Conservation (phyloP, 2,329 filamentous ascomycete genomes). For the Trichoderma koningiopsis region DNA sequence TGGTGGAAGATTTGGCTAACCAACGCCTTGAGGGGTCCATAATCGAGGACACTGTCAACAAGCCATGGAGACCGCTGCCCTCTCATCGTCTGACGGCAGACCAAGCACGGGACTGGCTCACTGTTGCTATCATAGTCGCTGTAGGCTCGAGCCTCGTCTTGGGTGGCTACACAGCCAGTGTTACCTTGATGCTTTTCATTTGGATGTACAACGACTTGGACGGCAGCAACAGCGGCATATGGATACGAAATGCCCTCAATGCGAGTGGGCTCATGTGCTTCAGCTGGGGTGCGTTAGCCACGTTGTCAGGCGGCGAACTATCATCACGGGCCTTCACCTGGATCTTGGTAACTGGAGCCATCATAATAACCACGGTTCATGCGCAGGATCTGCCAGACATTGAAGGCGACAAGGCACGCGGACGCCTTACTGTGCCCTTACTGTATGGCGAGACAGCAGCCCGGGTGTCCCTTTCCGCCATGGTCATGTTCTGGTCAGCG, state of each 20-base stretch:
- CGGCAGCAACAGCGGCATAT: constrained; percentile 30
- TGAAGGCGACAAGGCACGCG: constrained; percentile 35
- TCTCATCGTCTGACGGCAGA: constrained; percentile 31
- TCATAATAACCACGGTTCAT: constrained; percentile 36
- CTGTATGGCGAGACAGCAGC: constrained; percentile 32
- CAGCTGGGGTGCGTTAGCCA: constrained; percentile 33
- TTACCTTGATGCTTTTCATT: constrained; percentile 32
- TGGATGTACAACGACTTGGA: constrained; percentile 40
- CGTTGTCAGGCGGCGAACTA: constrained; percentile 27
- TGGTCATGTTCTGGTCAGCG: constrained; percentile 29
- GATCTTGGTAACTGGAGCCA: constrained; percentile 30
- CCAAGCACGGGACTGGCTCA: constrained; percentile 33
- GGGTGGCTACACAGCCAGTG: constrained; percentile 29
- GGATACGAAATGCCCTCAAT: constrained; percentile 35
- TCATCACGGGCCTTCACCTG: constrained; percentile 29
- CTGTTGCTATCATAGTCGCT: constrained; percentile 31
- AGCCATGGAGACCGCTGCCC: constrained; percentile 39
- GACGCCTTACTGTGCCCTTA: constrained; percentile 34
- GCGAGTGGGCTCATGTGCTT: constrained; percentile 36
- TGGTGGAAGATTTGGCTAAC: constrained; percentile 36
- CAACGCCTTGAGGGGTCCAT: constrained; percentile 32
- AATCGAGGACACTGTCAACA: constrained; percentile 36
- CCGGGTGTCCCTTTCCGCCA: constrained; percentile 27
- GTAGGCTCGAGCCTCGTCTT: constrained; percentile 25
- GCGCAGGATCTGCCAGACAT: constrained; percentile 35